Evolutionary conservation across 2,329 filamentous ascomycete genomes (phyloP).

Genomic region (Trichoderma guizhouense): DNA sequence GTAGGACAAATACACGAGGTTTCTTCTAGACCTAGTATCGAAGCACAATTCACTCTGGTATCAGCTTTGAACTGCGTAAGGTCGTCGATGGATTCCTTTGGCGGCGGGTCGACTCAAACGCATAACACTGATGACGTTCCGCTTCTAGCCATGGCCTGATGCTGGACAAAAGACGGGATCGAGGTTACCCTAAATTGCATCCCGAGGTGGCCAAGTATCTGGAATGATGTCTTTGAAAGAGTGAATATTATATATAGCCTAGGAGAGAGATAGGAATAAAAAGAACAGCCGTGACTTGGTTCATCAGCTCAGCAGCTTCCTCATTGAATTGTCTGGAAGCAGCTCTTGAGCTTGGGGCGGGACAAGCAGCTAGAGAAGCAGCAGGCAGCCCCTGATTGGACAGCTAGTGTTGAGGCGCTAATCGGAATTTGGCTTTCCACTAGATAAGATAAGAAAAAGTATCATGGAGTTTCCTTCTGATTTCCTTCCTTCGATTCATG

Average conservation of each 20-base stretch:
- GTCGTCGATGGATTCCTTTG: background rate
- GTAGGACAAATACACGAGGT: background rate
- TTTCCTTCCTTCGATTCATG: background rate
- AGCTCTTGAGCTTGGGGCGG: background rate
- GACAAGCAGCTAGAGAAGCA: background rate
- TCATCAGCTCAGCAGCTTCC: background rate
- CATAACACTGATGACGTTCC: slow-evolving; percentile 1
- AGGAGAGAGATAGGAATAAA: background rate
- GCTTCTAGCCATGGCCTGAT: slow-evolving; percentile 2
- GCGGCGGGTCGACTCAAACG: background rate
- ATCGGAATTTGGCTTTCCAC: background rate
- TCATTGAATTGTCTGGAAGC: background rate
- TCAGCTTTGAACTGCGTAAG: background rate
- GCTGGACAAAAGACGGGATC: background rate
- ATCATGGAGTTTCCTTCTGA: background rate
- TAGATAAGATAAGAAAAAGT: slow-evolving; percentile 17
- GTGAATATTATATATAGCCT: background rate
- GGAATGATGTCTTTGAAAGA: background rate
- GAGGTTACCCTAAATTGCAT: background rate
- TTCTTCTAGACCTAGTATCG: background rate
- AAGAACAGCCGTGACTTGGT: background rate
- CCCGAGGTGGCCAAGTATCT: background rate
- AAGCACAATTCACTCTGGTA: background rate
- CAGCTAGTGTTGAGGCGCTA: background rate
- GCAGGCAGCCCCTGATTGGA: slow-evolving; percentile 9